A percentile compares a stretch with the other conserved stretches of the same genome.
Evolutionary conservation across 1,284 basidiomycete genomes (phyloP).

Genomic region (Puccinia novopanici): DNA sequence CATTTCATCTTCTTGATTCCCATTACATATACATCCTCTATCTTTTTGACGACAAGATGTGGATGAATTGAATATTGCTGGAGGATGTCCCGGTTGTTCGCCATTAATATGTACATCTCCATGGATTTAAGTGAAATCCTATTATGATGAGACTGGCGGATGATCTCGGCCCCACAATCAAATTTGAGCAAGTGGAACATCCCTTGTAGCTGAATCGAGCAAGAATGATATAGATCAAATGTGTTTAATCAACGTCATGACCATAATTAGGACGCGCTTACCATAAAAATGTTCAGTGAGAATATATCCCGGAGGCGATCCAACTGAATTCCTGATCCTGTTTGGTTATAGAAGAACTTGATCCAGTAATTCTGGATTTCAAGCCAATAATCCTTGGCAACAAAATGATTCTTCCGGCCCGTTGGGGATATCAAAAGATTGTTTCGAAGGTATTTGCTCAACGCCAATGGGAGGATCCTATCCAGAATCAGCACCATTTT

Average conservation of each 20-base stretch:
- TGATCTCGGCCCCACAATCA: not conserved
- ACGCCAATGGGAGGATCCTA: not conserved
- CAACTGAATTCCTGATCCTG: not conserved
- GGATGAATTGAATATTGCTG: not conserved
- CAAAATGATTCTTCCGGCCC: not conserved
- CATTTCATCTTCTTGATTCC: slow-evolving; percentile 8
- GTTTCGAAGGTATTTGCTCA: slow-evolving; percentile 15
- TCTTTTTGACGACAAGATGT: not conserved
- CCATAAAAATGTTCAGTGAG: slow-evolving; percentile 22
- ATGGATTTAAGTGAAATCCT: not conserved
- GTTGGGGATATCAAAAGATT: slow-evolving; percentile 11
- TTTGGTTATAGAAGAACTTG: slow-evolving; percentile 21
- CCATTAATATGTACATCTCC: not conserved
- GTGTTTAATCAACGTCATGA: not conserved
- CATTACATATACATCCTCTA: not conserved
- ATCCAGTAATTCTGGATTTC: slow-evolving; percentile 15
- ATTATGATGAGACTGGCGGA: not conserved
- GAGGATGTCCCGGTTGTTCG: not conserved
- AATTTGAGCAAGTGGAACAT: slow-evolving; percentile 9
- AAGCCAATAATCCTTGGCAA: too few species aligned
- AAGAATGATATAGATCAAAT: not conserved
- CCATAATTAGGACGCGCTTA: not conserved
- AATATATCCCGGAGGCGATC: slow-evolving; percentile 13
- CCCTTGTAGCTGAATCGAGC: not conserved
- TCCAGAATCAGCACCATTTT: too few species aligned